Evolutionary conservation across 2,329 filamentous ascomycete species (phyloP), one percentile per base, ranked within the genome.

Genomic region (Pseudogymnoascus sp.): DNA sequence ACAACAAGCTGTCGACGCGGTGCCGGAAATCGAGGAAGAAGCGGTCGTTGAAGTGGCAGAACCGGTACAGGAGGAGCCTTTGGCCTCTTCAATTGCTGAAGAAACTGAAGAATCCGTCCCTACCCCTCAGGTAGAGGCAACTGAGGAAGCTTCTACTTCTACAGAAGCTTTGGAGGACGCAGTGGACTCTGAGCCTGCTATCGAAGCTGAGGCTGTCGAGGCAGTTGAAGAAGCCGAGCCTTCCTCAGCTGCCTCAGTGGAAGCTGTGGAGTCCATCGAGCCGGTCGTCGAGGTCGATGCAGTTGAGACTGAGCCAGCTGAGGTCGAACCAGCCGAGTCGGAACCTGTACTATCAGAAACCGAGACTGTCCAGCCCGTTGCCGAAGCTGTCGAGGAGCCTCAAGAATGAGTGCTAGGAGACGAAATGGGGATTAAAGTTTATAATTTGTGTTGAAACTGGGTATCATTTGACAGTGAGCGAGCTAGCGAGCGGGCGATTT

Each of bases 401-500:
- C n/a, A 55, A 55, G 49, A 55, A 21, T 55, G 28, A 55, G 49
- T 7, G 25, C 11, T 18, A 18, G 18, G 18, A 18, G 18, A 18
- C 18, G 18, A 18, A n/a, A 33, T 4, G n/a, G 16, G 9, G 12
- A 28, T 52, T 25, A 33, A 55, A 33, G 49, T 33, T 55, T 21
- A 55, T 55, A 21, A 55, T 33, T 55, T 55, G 49, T 14, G 28
- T 18, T 33, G 49, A 12, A 55, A 55, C 28, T 33, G 49, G 28
- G 16, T 33, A 18, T 55, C 49, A 55, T 55, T 18, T 52, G 45
- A 33, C 21, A 33, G 49, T 21, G 49, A 55, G 49, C 49, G 49
- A 33, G 25, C 49, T 55, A 55, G 49, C 49, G 49, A 33, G 49
- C 49, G 49, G 49, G 49, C 49, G 28, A 55, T 55, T 55, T 31